Evolutionary conservation across 768 basidiomycete genomes (phyloP).

Genomic region (Leucocoprinus sp.): DNA sequence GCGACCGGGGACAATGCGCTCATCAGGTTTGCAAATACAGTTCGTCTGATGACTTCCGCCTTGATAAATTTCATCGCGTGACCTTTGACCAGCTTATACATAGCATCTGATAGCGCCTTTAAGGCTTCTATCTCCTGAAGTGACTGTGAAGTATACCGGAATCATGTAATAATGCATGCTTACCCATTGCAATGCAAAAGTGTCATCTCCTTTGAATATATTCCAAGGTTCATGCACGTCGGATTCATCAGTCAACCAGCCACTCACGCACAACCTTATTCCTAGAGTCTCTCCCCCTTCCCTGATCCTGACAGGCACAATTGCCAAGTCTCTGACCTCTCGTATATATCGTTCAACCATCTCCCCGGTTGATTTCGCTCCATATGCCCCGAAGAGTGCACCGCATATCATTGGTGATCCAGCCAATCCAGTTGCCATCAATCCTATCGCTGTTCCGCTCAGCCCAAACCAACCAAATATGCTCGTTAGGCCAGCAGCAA

Average conservation of each 20-base stretch:
- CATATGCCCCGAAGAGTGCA: constrained; percentile 51
- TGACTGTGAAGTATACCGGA: neutral
- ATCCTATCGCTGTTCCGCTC: constrained; percentile 43
- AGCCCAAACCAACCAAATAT: constrained; percentile 43
- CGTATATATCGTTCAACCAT: constrained; percentile 44
- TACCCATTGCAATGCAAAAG: constrained; percentile 53
- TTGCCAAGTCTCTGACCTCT: constrained; percentile 44
- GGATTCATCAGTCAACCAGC: constrained; percentile 37
- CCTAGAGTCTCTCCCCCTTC: constrained; percentile 36
- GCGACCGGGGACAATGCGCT: constrained; percentile 42
- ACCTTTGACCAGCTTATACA: constrained; percentile 34
- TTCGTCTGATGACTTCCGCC: constrained; percentile 40
- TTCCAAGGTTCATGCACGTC: constrained; percentile 49
- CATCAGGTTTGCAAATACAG: constrained; percentile 41
- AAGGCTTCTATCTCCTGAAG: constrained; percentile 56
- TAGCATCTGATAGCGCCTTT: constrained; percentile 38
- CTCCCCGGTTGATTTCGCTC: constrained; percentile 36
- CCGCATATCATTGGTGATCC: constrained; percentile 49
- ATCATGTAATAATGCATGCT: constrained; percentile 10
- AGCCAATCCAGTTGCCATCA: constrained; percentile 45
- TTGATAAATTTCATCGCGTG: constrained; percentile 44
- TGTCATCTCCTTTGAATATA: constrained; percentile 41
- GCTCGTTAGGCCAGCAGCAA: constrained; percentile 44
- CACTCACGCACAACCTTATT: constrained; percentile 46
- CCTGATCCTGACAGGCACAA: constrained; percentile 35